Base-by-base conservation (phyloP, 768 basidiomycete genomes). In the Amanita rubescens region DNA sequence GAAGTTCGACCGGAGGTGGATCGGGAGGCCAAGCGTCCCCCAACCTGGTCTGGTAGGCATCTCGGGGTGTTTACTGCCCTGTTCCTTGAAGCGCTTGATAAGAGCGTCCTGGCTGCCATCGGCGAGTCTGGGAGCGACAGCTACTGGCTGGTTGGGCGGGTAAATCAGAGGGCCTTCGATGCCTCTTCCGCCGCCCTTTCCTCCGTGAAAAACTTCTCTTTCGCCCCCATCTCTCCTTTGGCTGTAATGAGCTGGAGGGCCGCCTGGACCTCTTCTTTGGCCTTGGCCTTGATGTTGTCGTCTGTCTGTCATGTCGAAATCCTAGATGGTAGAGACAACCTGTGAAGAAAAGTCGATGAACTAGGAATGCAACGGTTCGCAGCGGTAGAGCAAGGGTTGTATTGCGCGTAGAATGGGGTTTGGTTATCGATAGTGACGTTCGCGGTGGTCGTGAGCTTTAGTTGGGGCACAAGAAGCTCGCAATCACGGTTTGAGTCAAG, bases 1-100 rank as follows among this genome's bases (percentile, higher is more conserved):
- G 65, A 84, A 84, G 61, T 86, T 87, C 19, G 84, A 73, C 1
- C 85, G 74, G 9, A 86, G 64, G 0, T 65, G 75, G 57, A 80
- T 73, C 0, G 71, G 57, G 10, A 45, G 69, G 20, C 83, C 82
- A 4, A 66, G 55, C 0, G 74, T 80, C 10, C 83, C 82, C 55
- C 69, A 85, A 1, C 79, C 80, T 1, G 82, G 80, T 17, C 82
- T 75, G 4, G 79, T 66, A 10, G 82, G 81, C 7, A 70, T 68
- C 25, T 67, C 67, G 5, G 68, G 65, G 2, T 63, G 59, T 25
- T 63, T 27, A 73, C 55, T 0, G 65, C 60, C 42, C 9, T 15
- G 8, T n/a, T 30, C 27, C 27, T 69, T 69, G 63, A 74, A 75
- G 2, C 66, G 62, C 20, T 62, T 57, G 34, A 80, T 65, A 14